Evolutionary conservation across 257 asterid species (phyloP).

Genomic region (Rubia yunnanensis): DNA sequence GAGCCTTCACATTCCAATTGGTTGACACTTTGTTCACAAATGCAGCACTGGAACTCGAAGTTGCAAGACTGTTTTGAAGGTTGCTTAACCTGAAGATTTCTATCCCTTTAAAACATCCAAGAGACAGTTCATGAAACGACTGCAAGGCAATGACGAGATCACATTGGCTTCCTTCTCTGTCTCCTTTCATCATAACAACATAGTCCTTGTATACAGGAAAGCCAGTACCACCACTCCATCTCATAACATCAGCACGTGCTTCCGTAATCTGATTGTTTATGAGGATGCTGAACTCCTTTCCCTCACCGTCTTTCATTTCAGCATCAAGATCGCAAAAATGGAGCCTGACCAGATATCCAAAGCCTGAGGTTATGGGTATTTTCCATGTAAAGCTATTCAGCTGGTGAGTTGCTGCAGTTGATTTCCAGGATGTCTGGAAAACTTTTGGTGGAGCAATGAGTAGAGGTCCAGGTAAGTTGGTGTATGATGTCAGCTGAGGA

Average conservation of each 20-base stretch:
- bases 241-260: neutral
- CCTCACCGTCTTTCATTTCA: neutral
- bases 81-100: slow-evolving; percentile 2
- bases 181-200: slow-evolving; percentile 1
- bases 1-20: neutral
- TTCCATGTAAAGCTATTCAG: neutral
- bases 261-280: slow-evolving; percentile 4
- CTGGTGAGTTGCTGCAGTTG: neutral
- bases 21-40: neutral
- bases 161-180: neutral
- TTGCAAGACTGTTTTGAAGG: slow-evolving; percentile 9
- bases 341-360: slow-evolving; percentile 13
- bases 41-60: neutral
- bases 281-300: neutral
- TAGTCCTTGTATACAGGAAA: slow-evolving; percentile 3
- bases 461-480: slow-evolving; percentile 6
- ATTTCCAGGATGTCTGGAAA: slow-evolving; percentile 32
- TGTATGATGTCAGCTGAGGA: slow-evolving; percentile 20
- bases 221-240: slow-evolving; percentile 9
- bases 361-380: neutral
- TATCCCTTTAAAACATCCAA: neutral
- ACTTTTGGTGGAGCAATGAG: slow-evolving; percentile 30
- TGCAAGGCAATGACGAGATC: slow-evolving; percentile 5
- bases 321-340: neutral
- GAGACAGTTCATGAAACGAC: neutral